Base-by-base conservation (phyloP, 2,329 filamentous ascomycete species). In the Hyphodiscus sp. region DNA sequence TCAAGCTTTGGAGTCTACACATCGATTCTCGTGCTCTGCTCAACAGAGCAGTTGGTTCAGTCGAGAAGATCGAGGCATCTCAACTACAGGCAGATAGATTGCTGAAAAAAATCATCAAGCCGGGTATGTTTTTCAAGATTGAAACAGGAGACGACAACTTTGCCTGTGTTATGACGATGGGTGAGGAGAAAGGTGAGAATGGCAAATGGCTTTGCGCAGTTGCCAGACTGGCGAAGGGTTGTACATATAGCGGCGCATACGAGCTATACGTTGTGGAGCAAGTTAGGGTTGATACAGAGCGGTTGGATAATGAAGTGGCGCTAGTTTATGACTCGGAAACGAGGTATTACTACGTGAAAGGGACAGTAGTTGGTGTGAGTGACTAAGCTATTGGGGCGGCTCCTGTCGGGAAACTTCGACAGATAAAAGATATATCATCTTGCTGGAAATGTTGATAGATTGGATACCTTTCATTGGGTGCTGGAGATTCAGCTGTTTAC, bases 1-100 rank as follows among this genome's bases (percentile, higher is more conserved):
- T 64, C 20, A 76, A 75, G 53, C 61, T 76, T 0, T 76, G 73
- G 74, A 63, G 65, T 18, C 53, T 73, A 41, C 73, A 75, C 45
- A 61, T 74, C 10, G 73, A 76, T 52, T 72, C 71, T 1, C 65
- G 67, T 23, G 2, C 56, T 38, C 33, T 38, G 4, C 33, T 26
- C 23, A 26, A 26, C 23, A 26, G 23, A 26, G 4, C 33, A 15
- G 11, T 2, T 13, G 11, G 11, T 38, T 38, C 33, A 6, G 33
- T 13, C 13, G 16, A 13, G 11, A 4, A 13, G 11, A n/a, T 15
- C 11, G 11, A 38, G 33, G 16, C 33, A 38, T 4, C 11, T 38
- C 33, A 13, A 15, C 11, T 10, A 13, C 5, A 38, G 33, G 11
- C 33, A 38, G 13, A 38, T 4, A 13, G 13, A 13, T 2, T 38